Evolutionary conservation across 1,139 yeast species (phyloP).

Genomic region (Taphrina communis): DNA sequence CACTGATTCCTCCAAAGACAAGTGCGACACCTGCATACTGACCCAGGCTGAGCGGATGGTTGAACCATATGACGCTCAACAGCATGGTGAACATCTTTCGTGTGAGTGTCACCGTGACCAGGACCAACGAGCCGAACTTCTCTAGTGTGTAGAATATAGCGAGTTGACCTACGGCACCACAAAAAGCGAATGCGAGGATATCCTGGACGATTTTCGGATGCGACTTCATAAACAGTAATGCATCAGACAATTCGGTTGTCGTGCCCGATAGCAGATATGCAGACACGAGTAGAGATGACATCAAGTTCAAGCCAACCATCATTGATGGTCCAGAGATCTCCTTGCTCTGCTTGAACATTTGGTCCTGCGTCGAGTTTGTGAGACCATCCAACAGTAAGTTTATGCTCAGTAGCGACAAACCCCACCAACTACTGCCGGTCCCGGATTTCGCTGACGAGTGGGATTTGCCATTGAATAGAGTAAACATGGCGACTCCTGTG

Average conservation of each 20-base stretch:
- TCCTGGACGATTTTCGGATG: conserved; percentile 65
- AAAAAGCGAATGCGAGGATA: conserved; percentile 68
- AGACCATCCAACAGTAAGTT: conserved; percentile 86
- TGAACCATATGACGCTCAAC: conserved; percentile 81
- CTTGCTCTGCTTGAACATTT: conserved; percentile 62
- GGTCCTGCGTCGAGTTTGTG: conserved; percentile 92
- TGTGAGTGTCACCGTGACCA: conserved; percentile 93
- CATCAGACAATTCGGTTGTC: conserved; percentile 49
- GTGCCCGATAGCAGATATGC: conserved; percentile 55
- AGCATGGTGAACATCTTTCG: conserved; percentile 96
- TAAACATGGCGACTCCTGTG: conserved; percentile 78
- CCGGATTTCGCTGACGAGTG: conserved; percentile 44
- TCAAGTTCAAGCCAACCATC: conserved; percentile 79
- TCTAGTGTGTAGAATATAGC: conserved; percentile 86
- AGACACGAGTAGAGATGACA: conserved; percentile 56
- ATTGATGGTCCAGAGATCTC: conserved; percentile 76
- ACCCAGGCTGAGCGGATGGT: conserved; percentile 64
- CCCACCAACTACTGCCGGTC: conserved; percentile 54
- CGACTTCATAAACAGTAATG: conserved; percentile 57
- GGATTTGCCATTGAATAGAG: conserved; percentile 55
- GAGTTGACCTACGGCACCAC: conserved; percentile 91
- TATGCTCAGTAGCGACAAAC: conserved; percentile 63
- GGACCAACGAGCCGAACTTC: conserved; percentile 77
- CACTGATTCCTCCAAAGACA: conserved; percentile 81
- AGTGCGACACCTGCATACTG: conserved; percentile 82